Evolutionary conservation across 2,329 filamentous ascomycete species (phyloP).

Genomic region (Aspergillus cejpii): DNA sequence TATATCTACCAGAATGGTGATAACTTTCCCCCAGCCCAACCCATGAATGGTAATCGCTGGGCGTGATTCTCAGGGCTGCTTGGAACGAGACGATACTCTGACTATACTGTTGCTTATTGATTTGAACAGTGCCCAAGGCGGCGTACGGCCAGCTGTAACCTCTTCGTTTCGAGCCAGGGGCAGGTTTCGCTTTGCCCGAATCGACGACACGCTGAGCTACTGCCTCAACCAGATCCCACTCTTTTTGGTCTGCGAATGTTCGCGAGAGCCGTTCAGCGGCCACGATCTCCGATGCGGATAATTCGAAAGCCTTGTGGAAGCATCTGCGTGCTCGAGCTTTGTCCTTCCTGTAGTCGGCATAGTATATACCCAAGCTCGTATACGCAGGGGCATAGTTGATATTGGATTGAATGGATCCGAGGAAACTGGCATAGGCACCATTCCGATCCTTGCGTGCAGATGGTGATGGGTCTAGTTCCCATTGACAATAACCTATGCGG

Average conservation of each 20-base stretch:
- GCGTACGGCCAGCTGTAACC: slow-evolving; percentile 95
- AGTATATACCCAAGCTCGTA: slow-evolving; percentile 83
- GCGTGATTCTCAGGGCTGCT: slow-evolving; percentile 73
- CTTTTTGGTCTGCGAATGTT: slow-evolving; percentile 78
- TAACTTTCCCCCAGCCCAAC: slow-evolving; percentile 97
- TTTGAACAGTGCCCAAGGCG: slow-evolving; percentile 83
- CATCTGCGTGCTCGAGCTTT: slow-evolving; percentile 80
- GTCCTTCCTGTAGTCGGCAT: slow-evolving; percentile 83
- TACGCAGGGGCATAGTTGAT: slow-evolving; percentile 85
- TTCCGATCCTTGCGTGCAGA: slow-evolving; percentile 70
- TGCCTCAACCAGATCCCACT: slow-evolving; percentile 95
- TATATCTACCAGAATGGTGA: slow-evolving; percentile 83
- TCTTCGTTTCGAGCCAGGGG: slow-evolving; percentile 87
- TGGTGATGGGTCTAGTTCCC: slow-evolving; percentile 71
- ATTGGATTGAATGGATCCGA: slow-evolving; percentile 77
- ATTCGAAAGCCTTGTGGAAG: slow-evolving; percentile 92
- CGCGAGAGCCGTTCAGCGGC: slow-evolving; percentile 81
- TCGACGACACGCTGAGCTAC: slow-evolving; percentile 86
- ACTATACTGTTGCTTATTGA: slow-evolving; percentile 86
- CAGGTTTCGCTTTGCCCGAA: slow-evolving; percentile 84
- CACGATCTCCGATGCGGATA: slow-evolving; percentile 77
- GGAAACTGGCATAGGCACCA: slow-evolving; percentile 75
- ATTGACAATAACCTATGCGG: slow-evolving; percentile 77
- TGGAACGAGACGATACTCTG: slow-evolving; percentile 90
- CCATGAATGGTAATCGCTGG: slow-evolving; percentile 89